Conservation (phyloP, 2,329 filamentous ascomycete species). For the Verticillium alfalfae region DNA sequence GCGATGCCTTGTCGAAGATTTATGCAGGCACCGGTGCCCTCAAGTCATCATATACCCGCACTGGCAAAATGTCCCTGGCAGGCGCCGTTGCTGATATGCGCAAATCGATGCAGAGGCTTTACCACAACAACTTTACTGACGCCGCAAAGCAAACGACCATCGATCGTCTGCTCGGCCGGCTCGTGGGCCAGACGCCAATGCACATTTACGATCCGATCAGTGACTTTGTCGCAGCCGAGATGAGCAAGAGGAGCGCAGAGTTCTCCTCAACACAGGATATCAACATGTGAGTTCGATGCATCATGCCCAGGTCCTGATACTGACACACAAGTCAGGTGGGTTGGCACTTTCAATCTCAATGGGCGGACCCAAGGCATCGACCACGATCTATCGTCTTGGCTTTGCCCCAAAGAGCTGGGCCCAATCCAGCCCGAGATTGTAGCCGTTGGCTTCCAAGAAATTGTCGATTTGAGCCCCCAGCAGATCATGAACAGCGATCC, state of each 20-base stretch:
- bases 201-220: conserved; percentile 91
- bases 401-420: conserved; percentile 60
- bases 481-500: conserved; percentile 99
- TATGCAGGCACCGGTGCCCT: conserved; percentile 95
- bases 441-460: conserved; percentile 92
- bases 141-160: conserved; percentile 91
- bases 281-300: conserved; percentile 53
- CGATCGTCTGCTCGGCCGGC: conserved; percentile 80
- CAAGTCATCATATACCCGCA: conserved; percentile 90
- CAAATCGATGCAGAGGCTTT: conserved; percentile 89
- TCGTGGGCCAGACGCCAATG: conserved; percentile 79
- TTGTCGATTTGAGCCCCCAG: conserved; percentile 94
- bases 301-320: not conserved
- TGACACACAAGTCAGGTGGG: conserved; percentile 32
- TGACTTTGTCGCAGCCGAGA: conserved; percentile 76
- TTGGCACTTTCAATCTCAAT: conserved; percentile 93
- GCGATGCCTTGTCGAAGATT: conserved; percentile 87
- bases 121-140: conserved; percentile 97
- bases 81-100: conserved; percentile 91
- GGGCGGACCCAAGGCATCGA: conserved; percentile 74
- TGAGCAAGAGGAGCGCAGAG: conserved; percentile 61
- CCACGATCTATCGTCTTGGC: conserved; percentile 79
- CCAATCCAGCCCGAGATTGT: conserved; percentile 74
- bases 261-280: conserved; percentile 72
- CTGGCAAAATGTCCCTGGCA: conserved; percentile 92